A percentile compares a stretch with the other conserved stretches of the same genome.
Evolutionary conservation across 2,329 filamentous ascomycete species (phyloP).

Genomic region (Fusarium metavorans): DNA sequence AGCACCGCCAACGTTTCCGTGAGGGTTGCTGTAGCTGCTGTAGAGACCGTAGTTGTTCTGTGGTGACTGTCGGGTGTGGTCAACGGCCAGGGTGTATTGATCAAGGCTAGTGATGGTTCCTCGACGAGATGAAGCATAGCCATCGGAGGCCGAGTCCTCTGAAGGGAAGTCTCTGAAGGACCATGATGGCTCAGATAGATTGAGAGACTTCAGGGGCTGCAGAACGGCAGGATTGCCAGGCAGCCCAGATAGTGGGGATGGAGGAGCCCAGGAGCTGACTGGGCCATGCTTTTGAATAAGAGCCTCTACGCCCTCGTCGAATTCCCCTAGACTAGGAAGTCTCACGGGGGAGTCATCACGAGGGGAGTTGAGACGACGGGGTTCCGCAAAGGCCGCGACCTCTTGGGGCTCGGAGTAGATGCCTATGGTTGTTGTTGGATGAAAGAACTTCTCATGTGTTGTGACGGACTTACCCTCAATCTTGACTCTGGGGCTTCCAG

Average conservation of each 20-base stretch:
- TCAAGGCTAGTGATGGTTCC: conserved; percentile 27
- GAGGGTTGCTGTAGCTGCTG: conserved; percentile 15
- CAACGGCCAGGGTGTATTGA: conserved; percentile 33
- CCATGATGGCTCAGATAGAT: conserved; percentile 30
- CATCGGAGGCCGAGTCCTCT: conserved; percentile 19
- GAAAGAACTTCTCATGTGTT: neutral
- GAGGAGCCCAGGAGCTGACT: conserved; percentile 41
- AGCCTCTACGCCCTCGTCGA: conserved; percentile 54
- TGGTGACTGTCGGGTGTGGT: conserved; percentile 33
- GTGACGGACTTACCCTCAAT: conserved; percentile 45
- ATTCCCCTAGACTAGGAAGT: conserved; percentile 53
- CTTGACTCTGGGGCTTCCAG: conserved; percentile 51
- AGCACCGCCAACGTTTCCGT: conserved; percentile 39
- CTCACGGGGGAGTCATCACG: conserved; percentile 34
- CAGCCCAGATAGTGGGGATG: conserved; percentile 46
- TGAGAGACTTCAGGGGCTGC: conserved; percentile 35
- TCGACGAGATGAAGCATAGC: conserved; percentile 20
- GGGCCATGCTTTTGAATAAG: conserved; percentile 49
- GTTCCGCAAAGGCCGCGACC: conserved; percentile 41
- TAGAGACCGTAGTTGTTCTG: conserved; percentile 29
- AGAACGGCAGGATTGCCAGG: conserved; percentile 37
- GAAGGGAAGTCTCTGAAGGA: conserved; percentile 12
- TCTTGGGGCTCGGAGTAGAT: conserved; percentile 40
- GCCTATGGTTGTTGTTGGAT: conserved; percentile 27
- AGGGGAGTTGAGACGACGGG: conserved; percentile 34